A percentile compares a stretch with the other conserved stretches of the same genome.
Evolutionary conservation across 2,329 filamentous ascomycete species (phyloP).

Genomic region (Calonectria henricotiae): DNA sequence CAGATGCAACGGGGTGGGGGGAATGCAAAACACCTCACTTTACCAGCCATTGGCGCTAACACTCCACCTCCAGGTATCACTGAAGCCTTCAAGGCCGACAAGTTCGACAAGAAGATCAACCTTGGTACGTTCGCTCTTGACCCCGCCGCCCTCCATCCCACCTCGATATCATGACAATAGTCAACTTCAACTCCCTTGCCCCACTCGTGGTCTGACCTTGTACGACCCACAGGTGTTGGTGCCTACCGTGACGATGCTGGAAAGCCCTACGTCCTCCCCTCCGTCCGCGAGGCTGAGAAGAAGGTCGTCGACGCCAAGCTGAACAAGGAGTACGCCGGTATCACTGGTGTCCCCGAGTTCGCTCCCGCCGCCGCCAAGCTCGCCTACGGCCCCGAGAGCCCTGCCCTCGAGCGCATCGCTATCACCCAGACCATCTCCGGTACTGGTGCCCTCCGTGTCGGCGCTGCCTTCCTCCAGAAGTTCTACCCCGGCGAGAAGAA

Average conservation of each 20-base stretch:
- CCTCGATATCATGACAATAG: conserved; percentile 35
- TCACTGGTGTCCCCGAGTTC: conserved; percentile 96
- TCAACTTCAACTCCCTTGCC: conserved; percentile 35
- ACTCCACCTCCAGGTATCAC: conserved; percentile 79
- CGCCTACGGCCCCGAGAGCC: conserved; percentile 88
- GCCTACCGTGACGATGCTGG: conserved; percentile 98
- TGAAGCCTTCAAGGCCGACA: conserved; percentile 98
- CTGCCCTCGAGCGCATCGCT: conserved; percentile 84
- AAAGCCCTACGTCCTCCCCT: conserved; percentile 98
- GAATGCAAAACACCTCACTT: conserved; percentile 38
- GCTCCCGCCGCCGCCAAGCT: conserved; percentile 92
- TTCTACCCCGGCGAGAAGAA: conserved; percentile 94
- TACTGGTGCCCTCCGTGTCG: conserved; percentile 95
- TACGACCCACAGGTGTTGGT: conserved; percentile 79
- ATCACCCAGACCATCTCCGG: conserved; percentile 99
- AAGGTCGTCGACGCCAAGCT: conserved; percentile 83
- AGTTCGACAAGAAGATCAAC: conserved; percentile 97
- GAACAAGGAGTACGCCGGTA: conserved; percentile 99
- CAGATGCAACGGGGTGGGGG: conserved; percentile 32
- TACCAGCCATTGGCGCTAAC: conserved; percentile 47
- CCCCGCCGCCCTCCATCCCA: conserved; percentile 36
- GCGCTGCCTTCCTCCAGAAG: conserved; percentile 91
- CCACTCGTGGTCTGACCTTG: conserved; percentile 44
- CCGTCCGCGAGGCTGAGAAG: conserved; percentile 90
- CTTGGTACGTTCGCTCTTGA: conserved; percentile 74